phyloP scores from a whole-genome alignment of 2,329 filamentous ascomycete genomes.

The Phialemoniopsis sp. region DNA sequence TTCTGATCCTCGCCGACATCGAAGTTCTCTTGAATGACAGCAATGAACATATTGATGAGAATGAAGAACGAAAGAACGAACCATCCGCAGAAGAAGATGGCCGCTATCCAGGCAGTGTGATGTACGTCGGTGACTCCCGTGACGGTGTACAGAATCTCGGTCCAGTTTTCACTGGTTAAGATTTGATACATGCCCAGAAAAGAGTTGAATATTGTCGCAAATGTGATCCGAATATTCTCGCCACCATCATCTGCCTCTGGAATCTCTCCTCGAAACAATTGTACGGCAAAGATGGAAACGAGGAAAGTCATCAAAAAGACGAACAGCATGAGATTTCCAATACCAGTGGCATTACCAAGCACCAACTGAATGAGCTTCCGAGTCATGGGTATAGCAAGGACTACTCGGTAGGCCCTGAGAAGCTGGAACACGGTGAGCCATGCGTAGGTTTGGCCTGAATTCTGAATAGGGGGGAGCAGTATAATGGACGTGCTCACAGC shows the following conservation, averaged over 20 bases:
- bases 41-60: slow-evolving; percentile 99
- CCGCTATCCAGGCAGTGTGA: slow-evolving; percentile 87
- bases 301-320: slow-evolving; percentile 95
- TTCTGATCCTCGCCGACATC: slow-evolving; percentile 99
- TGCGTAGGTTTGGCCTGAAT: slow-evolving; percentile 68
- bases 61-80: slow-evolving; percentile 95
- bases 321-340: slow-evolving; percentile 91
- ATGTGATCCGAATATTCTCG: slow-evolving; percentile 66
- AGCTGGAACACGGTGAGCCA: slow-evolving; percentile 95
- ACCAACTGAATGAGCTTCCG: slow-evolving; percentile 83
- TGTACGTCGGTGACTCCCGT: slow-evolving; percentile 62
- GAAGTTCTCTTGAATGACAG: slow-evolving; percentile 99
- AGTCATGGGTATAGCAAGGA: slow-evolving; percentile 84
- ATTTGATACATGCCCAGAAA: slow-evolving; percentile 98
- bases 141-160: slow-evolving; percentile 75
- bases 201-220: slow-evolving; percentile 88
- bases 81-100: slow-evolving; percentile 89
- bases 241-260: slow-evolving; percentile 58
- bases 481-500: slow-evolving; percentile 82
- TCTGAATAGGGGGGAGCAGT: slow-evolving; percentile 74
- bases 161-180: slow-evolving; percentile 96
- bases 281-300: slow-evolving; percentile 86
- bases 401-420: slow-evolving; percentile 83
- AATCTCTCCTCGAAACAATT: slow-evolving; percentile 87
- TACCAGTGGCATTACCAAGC: slow-evolving; percentile 85